Evolutionary conservation across 1,139 yeast species (phyloP).

Genomic region (Pichia sp.): DNA sequence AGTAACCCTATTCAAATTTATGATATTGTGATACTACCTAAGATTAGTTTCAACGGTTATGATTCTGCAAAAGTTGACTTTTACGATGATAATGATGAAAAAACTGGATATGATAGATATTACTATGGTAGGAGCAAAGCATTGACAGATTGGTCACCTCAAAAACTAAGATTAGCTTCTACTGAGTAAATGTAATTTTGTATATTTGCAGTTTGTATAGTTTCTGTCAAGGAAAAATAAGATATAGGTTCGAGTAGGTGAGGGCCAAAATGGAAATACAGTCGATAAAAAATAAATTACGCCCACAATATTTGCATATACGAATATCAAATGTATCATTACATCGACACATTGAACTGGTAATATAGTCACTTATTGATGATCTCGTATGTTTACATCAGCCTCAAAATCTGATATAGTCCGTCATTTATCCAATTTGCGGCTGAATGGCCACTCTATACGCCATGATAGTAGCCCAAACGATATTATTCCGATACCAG

Average conservation of each 20-base stretch:
- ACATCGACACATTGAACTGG: too few species aligned
- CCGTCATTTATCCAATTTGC: background rate
- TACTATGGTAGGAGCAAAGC: constrained; percentile 26
- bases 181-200: too few species aligned
- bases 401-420: background rate
- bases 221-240: too few species aligned
- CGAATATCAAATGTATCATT: too few species aligned
- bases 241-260: too few species aligned
- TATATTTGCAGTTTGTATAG: too few species aligned
- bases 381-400: too few species aligned
- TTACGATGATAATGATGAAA: constrained; percentile 24
- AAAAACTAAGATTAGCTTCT: constrained; percentile 16
- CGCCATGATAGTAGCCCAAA: background rate
- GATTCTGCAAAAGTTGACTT: constrained; percentile 17
- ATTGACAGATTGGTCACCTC: constrained; percentile 23
- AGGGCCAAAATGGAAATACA: too few species aligned
- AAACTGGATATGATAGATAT: constrained; percentile 20
- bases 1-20: constrained; percentile 60
- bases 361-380: too few species aligned
- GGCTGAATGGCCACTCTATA: background rate
- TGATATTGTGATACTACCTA: constrained; percentile 57
- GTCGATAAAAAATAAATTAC: too few species aligned
- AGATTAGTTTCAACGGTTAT: constrained; percentile 24
- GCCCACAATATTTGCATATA: too few species aligned
- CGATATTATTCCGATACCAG: too few species aligned